These are phyloP conservation scores for Rhodotorula babjevae DNA, from an alignment of 768 basidiomycete genomes.

Conservation along the genomic window DNA sequence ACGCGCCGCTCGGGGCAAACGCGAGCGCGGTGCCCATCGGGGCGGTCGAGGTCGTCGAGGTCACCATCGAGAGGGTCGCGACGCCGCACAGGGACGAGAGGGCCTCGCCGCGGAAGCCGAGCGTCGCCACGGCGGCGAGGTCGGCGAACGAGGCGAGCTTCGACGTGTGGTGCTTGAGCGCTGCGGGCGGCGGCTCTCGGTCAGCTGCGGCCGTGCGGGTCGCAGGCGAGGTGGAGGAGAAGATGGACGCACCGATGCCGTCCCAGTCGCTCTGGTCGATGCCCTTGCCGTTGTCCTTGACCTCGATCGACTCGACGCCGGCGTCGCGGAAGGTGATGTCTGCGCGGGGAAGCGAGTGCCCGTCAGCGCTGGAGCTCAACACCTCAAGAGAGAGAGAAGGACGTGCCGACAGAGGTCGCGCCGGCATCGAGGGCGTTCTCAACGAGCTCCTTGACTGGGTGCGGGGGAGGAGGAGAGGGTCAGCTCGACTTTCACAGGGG, in stretches of 20 bases:
- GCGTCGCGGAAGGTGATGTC: conserved; percentile 87
- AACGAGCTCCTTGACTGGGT: conserved; percentile 77
- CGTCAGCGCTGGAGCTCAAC: too few species aligned
- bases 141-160: conserved; percentile 75
- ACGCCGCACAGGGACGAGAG: conserved; percentile 79
- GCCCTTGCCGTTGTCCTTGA: conserved; percentile 86
- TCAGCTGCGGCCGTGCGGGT: too few species aligned
- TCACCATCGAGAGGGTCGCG: conserved; percentile 60
- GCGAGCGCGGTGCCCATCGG: conserved; percentile 74
- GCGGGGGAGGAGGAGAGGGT: background rate
- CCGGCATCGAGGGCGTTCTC: conserved; percentile 95
- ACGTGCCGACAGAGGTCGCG: conserved; percentile 74
- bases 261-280: conserved; percentile 73
- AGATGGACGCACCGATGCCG: conserved; percentile 60
- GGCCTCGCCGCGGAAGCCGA: conserved; percentile 95
- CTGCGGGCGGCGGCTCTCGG: conserved; percentile 49
- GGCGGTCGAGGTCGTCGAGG: conserved; percentile 64
- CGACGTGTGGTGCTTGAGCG: conserved; percentile 87
- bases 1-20: conserved; percentile 30
- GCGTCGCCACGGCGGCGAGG: conserved; percentile 66
- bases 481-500: background rate
- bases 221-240: too few species aligned
- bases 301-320: conserved; percentile 75
- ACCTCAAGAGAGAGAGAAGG: background rate
- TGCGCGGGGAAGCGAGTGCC: conserved; percentile 45